A percentile compares a stretch with the other conserved stretches of the same genome.
Conservation (phyloP, 2,329 filamentous ascomycete genomes). For the Biscogniauxia marginata region DNA sequence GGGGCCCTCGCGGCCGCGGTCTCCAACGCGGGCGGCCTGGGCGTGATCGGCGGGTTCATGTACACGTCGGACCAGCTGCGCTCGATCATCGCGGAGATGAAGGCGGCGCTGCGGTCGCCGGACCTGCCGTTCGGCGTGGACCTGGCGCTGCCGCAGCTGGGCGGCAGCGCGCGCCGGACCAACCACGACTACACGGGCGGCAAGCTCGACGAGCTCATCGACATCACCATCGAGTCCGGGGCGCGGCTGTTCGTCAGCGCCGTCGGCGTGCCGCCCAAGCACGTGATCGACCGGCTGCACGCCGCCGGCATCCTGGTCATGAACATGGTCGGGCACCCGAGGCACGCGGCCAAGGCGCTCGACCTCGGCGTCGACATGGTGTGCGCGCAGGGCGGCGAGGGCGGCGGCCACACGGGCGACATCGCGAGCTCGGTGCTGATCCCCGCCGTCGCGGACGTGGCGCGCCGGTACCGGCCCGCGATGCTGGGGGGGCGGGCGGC, state of each 20-base stretch:
- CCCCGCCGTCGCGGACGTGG: slow-evolving; percentile 83
- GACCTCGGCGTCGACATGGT: slow-evolving; percentile 86
- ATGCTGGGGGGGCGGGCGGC: slow-evolving; percentile 68
- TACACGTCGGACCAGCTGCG: slow-evolving; percentile 75
- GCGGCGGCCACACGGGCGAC: slow-evolving; percentile 89
- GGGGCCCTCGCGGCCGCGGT: slow-evolving; percentile 80
- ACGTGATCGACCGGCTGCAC: slow-evolving; percentile 75
- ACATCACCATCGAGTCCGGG: slow-evolving; percentile 81
- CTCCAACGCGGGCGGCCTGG: slow-evolving; percentile 83
- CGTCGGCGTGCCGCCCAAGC: slow-evolving; percentile 78
- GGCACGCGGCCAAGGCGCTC: slow-evolving; percentile 86
- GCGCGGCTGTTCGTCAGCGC: slow-evolving; percentile 83
- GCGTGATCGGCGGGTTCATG: slow-evolving; percentile 69
- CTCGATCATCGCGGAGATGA: slow-evolving; percentile 81
- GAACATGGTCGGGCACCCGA: slow-evolving; percentile 97
- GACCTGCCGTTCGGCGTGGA: slow-evolving; percentile 86
- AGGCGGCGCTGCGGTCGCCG: slow-evolving; percentile 65
- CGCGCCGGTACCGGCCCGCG: slow-evolving; percentile 66
- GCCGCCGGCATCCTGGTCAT: slow-evolving; percentile 79
- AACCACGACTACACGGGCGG: slow-evolving; percentile 96
- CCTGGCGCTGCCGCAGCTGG: slow-evolving; percentile 85
- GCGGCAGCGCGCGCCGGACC: slow-evolving; percentile 78
- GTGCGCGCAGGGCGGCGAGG: slow-evolving; percentile 90
- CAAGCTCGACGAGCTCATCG: slow-evolving; percentile 81
- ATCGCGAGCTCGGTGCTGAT: slow-evolving; percentile 84